Base-by-base conservation (phyloP, 2,329 filamentous ascomycete genomes). In the Penicillium sp. region DNA sequence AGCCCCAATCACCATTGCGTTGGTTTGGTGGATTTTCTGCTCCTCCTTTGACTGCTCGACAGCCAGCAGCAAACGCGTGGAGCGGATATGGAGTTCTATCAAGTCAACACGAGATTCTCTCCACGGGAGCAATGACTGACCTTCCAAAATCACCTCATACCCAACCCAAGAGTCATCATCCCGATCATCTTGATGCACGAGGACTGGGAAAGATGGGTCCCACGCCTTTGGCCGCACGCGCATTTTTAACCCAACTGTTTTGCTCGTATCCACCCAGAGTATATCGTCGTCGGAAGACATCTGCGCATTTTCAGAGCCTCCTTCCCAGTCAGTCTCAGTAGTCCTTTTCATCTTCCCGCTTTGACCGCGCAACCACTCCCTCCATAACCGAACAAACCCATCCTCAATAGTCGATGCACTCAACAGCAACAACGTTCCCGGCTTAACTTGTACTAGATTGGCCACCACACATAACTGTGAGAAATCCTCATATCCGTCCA, bases 401-500 rank as follows among this genome's bases (percentile, higher is more conserved):
- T 92, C 86, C 53, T 85, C 83, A 39, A 93, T 78, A 42, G 85
- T 86, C 51, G 88, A 82, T 60, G 86, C 85, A 67, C 82, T 86
- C 53, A 84, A 76, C 62, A 91, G 87, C 0, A 89, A 70, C 4
- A 85, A 86, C 23, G 79, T 81, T 29, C 79, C 80, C 1, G 85
- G 82, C 1, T 86, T 84, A 31, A 86, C 78, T 69, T 87, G 87
- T 59, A 91, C 86, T 38, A 96, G 74, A 67, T 87, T 90, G 8
- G 84, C 84, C 25, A 85, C 79, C 6, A 85, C 83, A 69, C 88
- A 89, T 12, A 94, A 80, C 73, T 94, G 90, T 1, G 87, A 86
- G 70, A 93, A 93, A 19, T 86, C 76, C 73, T 92, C 89, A 60
- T 85, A 82, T 1, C 82, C 82, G 62, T 93, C 90, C 1, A 94